These are phyloP conservation scores for Yamadazyma songkhlaensis DNA, from an alignment of 1,139 yeast species.

Conservation along the genomic window DNA sequence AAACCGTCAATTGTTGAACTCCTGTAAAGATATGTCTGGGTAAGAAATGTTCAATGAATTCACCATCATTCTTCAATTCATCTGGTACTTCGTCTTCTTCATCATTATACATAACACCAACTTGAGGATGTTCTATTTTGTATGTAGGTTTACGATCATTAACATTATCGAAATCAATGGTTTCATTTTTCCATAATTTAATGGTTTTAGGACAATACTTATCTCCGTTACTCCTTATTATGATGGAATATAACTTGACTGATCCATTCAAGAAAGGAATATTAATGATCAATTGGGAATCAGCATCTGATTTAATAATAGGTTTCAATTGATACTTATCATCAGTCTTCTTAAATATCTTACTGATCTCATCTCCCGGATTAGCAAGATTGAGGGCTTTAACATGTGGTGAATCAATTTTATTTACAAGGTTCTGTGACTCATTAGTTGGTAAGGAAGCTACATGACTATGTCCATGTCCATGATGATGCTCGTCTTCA, in stretches of 20 bases:
- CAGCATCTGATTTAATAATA: conserved; percentile 71
- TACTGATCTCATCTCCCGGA: conserved; percentile 46
- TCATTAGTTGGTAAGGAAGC: conserved; percentile 74
- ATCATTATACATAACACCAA: conserved; percentile 42
- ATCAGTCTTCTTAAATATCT: conserved; percentile 47
- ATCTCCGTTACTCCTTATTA: conserved; percentile 64
- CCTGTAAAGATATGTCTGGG: conserved; percentile 77
- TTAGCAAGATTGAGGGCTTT: conserved; percentile 64
- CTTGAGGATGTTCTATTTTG: conserved; percentile 60
- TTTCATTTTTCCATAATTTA: conserved; percentile 67
- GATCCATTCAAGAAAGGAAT: conserved; percentile 73
- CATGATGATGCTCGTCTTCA: conserved; percentile 36
- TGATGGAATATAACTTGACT: conserved; percentile 71
- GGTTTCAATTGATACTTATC: conserved; percentile 44
- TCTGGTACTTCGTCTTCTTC: conserved; percentile 38
- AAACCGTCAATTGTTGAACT: conserved; percentile 63
- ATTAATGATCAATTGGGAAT: conserved; percentile 70
- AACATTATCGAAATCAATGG: conserved; percentile 68
- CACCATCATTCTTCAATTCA: conserved; percentile 32
- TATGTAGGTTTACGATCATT: conserved; percentile 49
- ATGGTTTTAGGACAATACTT: conserved; percentile 66
- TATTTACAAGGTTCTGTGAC: conserved; percentile 64
- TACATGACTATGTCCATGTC: conserved; percentile 27
- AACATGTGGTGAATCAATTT: conserved; percentile 61
- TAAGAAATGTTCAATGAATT: conserved; percentile 79